Base-by-base conservation (phyloP, 2,329 filamentous ascomycete species). In the Ceratocystis alfenasii region DNA sequence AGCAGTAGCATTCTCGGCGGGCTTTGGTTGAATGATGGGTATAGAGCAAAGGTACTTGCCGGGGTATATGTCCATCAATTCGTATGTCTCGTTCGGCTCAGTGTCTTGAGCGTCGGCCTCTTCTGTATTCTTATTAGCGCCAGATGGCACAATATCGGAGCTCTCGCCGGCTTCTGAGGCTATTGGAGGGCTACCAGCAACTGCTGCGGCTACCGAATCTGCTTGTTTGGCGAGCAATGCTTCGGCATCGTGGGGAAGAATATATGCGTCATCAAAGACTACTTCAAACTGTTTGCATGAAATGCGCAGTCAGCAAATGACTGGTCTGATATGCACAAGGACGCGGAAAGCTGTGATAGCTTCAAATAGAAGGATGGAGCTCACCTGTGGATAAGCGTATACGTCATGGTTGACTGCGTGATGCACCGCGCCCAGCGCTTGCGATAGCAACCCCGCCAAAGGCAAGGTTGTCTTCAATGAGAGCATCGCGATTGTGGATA, bases 11-110 rank as follows among this genome's bases (percentile, higher is more conserved):
- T 86, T 85, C 46, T 84, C 81, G 1, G 80, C 76, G 0, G 77
- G 74, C 0, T 81, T 75, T 0, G 82, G 79, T 53, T 84, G 80
- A 62, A 94, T 81, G 25, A 85, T 77, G 1, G 92, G 92, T 59
- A 96, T 88, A 59, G 87, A 84, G 77, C 92, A 96, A n/a, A 96
- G 82, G 72, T 92, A 95, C 57, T 83, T 83, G 68, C 85, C 82
- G 0, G 83, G 83, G 15, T 86, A 78, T 66, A 92, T 78, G 65
- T 85, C 83, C 78, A 96, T 86, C 63, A 88, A 78, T 75, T 96
- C 89, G 75, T 93, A 93, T 3, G 76, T 79, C 69, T 71, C 72
- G 22, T 61, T 28, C 6, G 28, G 25, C 28, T 33, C 71, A 46
- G 63, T 68, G 3, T 72, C 71, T 57, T 70, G 70, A 20, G 41